Conservation (phyloP, 2,329 filamentous ascomycete genomes). For the Fusarium pseudoanthophilum region DNA sequence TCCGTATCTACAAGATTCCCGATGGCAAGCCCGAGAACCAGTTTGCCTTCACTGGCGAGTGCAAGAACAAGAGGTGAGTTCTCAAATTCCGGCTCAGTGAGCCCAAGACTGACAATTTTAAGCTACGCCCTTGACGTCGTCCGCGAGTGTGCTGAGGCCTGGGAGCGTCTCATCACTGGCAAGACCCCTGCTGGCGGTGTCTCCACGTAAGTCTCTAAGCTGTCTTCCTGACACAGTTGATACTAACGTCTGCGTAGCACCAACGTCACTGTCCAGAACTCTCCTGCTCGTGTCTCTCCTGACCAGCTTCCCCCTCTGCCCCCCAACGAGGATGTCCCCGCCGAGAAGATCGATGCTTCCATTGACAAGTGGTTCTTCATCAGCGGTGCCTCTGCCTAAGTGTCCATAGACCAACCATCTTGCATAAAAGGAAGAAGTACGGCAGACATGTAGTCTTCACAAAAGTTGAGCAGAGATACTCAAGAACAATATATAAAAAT, state of each 20-base stretch:
- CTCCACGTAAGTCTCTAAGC: conserved; percentile 73
- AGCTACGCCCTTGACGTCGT: conserved; percentile 96
- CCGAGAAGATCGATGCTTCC: conserved; percentile 91
- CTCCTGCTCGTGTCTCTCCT: conserved; percentile 75
- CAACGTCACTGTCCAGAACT: conserved; percentile 82
- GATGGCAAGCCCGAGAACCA: conserved; percentile 99
- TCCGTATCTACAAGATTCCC: conserved; percentile 99
- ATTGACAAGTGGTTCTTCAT: conserved; percentile 99
- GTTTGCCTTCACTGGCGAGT: conserved; percentile 99
- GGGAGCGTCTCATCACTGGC: conserved; percentile 95
- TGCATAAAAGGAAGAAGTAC: conserved; percentile 27
- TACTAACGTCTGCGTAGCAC: conserved; percentile 65
- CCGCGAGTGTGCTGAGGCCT: conserved; percentile 94
- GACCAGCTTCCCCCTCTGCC: conserved; percentile 81
- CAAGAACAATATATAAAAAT: conserved; percentile 35
- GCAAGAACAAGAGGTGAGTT: conserved; percentile 96
- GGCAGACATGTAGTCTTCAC: conserved; percentile 28
- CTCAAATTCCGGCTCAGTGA: not conserved
- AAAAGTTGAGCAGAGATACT: conserved; percentile 31
- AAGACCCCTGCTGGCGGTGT: conserved; percentile 83
- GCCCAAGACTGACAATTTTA: conserved; percentile 22
- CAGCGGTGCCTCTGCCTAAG: conserved; percentile 88
- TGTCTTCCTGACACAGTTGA: not conserved
- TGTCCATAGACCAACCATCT: conserved; percentile 22
- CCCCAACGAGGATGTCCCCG: conserved; percentile 78